Base-by-base conservation (phyloP, 257 asterid genomes). In the Petunia secreta region DNA sequence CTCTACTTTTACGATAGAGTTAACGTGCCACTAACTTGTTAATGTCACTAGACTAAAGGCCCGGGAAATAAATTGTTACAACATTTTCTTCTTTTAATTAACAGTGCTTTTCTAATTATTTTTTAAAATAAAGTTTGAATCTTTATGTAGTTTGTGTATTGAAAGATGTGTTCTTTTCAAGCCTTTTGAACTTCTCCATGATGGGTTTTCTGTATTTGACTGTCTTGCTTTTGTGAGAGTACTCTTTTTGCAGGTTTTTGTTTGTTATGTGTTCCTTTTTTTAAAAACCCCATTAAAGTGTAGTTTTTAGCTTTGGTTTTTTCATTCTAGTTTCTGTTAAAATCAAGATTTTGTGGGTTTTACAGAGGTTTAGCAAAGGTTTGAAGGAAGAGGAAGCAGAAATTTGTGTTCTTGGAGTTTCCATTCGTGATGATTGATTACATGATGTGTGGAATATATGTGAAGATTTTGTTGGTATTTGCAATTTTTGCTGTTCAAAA, bases 201-300 rank as follows among this genome's bases (percentile, higher is more conserved):
- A 60, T 80, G 91, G 87, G 85, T 77, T 80, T 65, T 85, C 85
- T 89, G 60, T 50, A 79, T 64, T 79, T 85, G 97, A 84, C 85
- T 69, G 91, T 62, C 77, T 82, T 76, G 67, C 91, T 82, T 89
- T 85, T 79, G 53, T 63, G 75, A 15, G 9, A 75, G 64, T 69
- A 48, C 37, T 64, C 62, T 74, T 78, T 69, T 68, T 48, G 75
- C 63, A 75, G 6, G 67, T 78, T 37, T 36, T 6, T 43, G 6
- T 65, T 40, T 65, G 13, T 46, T 40, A 10, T 69, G 59, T 16
- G 53, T 36, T 14, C 11, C 80, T 75, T 85, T 57, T 79, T 41
- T 75, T 59, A 67, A 55, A 71, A 71, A 15, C 14, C 39, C 38
- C 37, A 7, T 67, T 53, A 58, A 38, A 78, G 50, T 25, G 62